phyloP scores from a whole-genome alignment of 2,329 filamentous ascomycete genomes.

The Trichoderma polysporum region DNA sequence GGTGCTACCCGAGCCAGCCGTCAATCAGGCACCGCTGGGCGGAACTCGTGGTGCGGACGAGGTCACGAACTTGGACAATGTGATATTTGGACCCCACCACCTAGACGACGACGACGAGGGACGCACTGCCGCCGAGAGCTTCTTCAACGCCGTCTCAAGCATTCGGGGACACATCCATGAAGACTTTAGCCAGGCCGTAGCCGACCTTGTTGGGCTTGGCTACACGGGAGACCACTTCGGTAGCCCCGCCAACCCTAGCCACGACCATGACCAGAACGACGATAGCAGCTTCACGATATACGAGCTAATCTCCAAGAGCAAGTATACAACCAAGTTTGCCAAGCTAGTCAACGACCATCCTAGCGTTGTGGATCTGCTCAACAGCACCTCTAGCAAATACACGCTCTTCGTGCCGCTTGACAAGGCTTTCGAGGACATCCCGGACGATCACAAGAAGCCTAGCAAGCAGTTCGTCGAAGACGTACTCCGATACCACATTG shows the following conservation, averaged over 20 bases:
- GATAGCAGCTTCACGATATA: conserved; percentile 61
- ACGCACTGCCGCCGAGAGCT: conserved; percentile 4
- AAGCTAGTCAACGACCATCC: conserved; percentile 72
- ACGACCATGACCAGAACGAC: background rate
- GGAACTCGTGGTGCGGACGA: background rate
- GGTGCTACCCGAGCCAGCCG: conserved; percentile 17
- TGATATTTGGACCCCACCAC: conserved; percentile 2
- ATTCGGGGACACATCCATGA: conserved; percentile 18
- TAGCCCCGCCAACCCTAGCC: background rate
- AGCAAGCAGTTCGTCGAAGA: conserved; percentile 68
- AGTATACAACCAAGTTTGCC: conserved; percentile 75
- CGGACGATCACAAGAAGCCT: conserved; percentile 56
- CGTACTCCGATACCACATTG: conserved; percentile 73
- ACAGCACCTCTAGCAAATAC: conserved; percentile 70
- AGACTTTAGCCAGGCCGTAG: conserved; percentile 10
- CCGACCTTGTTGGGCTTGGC: background rate
- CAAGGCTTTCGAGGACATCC: conserved; percentile 67
- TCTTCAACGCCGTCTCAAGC: conserved; percentile 9
- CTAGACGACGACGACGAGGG: background rate
- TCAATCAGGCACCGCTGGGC: conserved; percentile 16
- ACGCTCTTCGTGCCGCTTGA: conserved; percentile 82
- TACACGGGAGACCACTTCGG: conserved; percentile 6
- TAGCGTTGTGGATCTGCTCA: conserved; percentile 70
- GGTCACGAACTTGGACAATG: conserved; percentile 7
- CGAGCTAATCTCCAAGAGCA: conserved; percentile 71